A percentile compares a stretch with the other conserved stretches of the same genome.
Conservation (phyloP, 257 asterid species). For the Catharanthus roseus region DNA sequence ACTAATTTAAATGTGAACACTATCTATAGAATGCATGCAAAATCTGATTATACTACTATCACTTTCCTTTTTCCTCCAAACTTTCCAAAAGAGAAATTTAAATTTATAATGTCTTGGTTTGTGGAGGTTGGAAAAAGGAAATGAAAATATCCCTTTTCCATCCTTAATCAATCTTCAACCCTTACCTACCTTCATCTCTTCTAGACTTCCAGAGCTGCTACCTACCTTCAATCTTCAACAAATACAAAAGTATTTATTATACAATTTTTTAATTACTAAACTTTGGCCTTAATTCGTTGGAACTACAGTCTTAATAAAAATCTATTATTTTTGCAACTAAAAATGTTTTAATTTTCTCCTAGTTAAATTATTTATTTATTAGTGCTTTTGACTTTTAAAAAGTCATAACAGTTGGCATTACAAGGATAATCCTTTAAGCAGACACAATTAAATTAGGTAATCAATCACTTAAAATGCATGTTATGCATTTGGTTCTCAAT, state of each 20-base stretch:
- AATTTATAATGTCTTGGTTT: neutral
- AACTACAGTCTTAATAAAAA: too few species aligned
- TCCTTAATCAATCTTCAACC: neutral
- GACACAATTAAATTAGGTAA: neutral
- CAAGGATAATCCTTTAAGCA: neutral
- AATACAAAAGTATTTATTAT: neutral
- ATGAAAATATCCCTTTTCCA: neutral
- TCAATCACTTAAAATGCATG: neutral
- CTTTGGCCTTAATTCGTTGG: too few species aligned
- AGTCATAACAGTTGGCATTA: neutral
- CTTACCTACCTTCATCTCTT: too few species aligned
- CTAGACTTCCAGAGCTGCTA: too few species aligned
- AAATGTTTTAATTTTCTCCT: neutral
- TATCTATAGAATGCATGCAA: too few species aligned
- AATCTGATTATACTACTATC: too few species aligned
- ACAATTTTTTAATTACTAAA: too few species aligned
- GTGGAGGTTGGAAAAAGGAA: neutral
- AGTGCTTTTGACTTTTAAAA: neutral
- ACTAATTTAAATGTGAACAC: too few species aligned
- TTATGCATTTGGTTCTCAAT: neutral
- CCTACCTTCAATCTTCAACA: slow-evolving; percentile 2
- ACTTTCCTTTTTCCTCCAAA: too few species aligned
- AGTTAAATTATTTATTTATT: too few species aligned
- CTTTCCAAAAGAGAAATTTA: too few species aligned
- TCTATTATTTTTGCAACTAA: too few species aligned